Percentiles rank a stretch among this genome's conserved stretches.
Evolutionary conservation across 768 basidiomycete genomes (phyloP).

Genomic region (Termitomyces heimii): DNA sequence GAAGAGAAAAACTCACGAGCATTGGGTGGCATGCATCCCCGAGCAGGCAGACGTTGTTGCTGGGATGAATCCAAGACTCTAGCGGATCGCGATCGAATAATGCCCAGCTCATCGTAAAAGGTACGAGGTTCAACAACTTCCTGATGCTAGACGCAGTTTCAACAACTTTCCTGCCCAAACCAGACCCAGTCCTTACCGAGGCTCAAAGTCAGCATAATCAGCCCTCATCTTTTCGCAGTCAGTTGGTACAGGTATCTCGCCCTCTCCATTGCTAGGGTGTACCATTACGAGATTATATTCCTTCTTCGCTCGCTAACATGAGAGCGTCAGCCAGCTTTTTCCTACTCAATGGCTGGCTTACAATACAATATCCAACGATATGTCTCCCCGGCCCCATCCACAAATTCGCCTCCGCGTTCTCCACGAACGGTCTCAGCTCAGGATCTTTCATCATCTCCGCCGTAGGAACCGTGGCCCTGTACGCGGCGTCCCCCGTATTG

Average conservation of each 20-base stretch:
- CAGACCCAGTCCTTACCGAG: slow-evolving; percentile 24
- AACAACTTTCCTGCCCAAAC: not conserved
- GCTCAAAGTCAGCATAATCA: slow-evolving; percentile 44
- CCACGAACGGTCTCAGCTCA: slow-evolving; percentile 43
- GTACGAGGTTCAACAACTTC: slow-evolving; percentile 41
- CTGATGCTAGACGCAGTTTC: slow-evolving; percentile 24
- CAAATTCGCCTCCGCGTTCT: slow-evolving; percentile 43
- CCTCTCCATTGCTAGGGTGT: slow-evolving; percentile 31
- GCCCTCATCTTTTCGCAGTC: slow-evolving; percentile 39
- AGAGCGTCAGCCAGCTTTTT: not conserved
- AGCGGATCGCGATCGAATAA: slow-evolving; percentile 45
- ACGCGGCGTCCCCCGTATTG: slow-evolving; percentile 60
- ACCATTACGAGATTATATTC: slow-evolving; percentile 41
- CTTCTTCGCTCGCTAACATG: slow-evolving; percentile 25
- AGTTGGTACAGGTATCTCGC: slow-evolving; percentile 39
- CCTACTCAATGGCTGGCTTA: slow-evolving; percentile 8
- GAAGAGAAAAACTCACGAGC: slow-evolving; percentile 33
- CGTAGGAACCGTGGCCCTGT: slow-evolving; percentile 47
- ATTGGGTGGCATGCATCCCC: slow-evolving; percentile 58
- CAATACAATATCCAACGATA: slow-evolving; percentile 31
- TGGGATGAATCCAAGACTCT: slow-evolving; percentile 40
- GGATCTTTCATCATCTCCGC: slow-evolving; percentile 41
- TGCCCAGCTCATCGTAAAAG: slow-evolving; percentile 39
- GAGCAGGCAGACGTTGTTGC: slow-evolving; percentile 36
- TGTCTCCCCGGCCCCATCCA: slow-evolving; percentile 54